These are phyloP conservation scores for Phalaenopsis aphrodite DNA, from an alignment of 106 monocot species.

Conservation along the genomic window DNA sequence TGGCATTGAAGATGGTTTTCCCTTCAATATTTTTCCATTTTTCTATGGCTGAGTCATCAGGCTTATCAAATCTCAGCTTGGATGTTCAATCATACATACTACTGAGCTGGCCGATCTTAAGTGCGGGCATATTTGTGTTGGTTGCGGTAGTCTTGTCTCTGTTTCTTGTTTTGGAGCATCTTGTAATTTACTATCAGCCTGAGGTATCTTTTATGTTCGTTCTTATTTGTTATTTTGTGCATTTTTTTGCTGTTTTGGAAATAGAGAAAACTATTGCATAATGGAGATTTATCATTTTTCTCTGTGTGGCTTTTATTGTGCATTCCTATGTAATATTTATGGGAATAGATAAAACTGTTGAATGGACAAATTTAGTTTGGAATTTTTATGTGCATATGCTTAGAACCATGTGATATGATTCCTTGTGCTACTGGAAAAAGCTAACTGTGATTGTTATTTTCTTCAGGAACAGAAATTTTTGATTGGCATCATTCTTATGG, in stretches of 20 bases:
- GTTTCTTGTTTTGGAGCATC: constrained; percentile 80
- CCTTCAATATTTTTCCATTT: constrained; percentile 29
- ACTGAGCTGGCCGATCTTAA: constrained; percentile 78
- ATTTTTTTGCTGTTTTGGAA: neutral
- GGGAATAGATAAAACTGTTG: neutral
- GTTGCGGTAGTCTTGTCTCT: constrained; percentile 62
- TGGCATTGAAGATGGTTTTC: constrained; percentile 37
- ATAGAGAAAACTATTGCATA: neutral
- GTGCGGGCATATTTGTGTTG: constrained; percentile 73
- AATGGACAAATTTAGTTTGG: neutral
- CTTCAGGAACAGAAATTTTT: constrained; percentile 97
- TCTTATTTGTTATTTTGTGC: neutral
- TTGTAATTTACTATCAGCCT: constrained; percentile 81
- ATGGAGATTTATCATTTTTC: neutral
- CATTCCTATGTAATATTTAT: neutral
- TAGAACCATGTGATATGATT: neutral
- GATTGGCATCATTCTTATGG: constrained; percentile 97
- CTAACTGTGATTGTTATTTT: constrained; percentile 12
- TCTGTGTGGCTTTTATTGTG: neutral
- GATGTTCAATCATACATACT: constrained; percentile 21
- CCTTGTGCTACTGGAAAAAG: neutral
- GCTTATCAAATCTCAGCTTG: constrained; percentile 24
- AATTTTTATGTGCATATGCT: neutral
- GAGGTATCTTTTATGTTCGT: constrained; percentile 51
- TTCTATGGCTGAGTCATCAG: constrained; percentile 39